Conservation (phyloP, 148 eudicot species). For the Fagopyrum esculentum region DNA sequence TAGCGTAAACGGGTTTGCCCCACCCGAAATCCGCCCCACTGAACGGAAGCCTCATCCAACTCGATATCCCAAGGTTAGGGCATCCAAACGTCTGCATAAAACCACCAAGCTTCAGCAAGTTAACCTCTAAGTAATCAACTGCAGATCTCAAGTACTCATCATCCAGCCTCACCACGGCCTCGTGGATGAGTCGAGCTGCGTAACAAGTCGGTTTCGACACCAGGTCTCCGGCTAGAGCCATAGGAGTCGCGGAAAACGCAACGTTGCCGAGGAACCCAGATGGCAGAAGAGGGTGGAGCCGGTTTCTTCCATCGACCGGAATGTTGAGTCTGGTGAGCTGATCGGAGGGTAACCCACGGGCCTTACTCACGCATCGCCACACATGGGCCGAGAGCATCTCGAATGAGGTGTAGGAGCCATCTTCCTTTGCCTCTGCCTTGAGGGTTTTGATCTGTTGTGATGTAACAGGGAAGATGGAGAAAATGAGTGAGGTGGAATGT, state of each 20-base stretch:
- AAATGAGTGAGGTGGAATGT: neutral
- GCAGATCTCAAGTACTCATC: slow-evolving; percentile 21
- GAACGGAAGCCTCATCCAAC: slow-evolving; percentile 15
- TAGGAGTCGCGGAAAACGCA: slow-evolving; percentile 1
- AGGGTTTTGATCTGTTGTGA: slow-evolving; percentile 4
- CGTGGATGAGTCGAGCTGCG: slow-evolving; percentile 15
- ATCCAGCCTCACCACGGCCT: slow-evolving; percentile 14
- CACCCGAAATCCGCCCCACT: slow-evolving; percentile 21
- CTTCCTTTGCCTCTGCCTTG: slow-evolving; percentile 4
- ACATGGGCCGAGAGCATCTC: slow-evolving; percentile 9
- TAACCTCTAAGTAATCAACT: slow-evolving; percentile 13
- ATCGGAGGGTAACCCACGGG: slow-evolving; percentile 8
- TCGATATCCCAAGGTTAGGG: slow-evolving; percentile 13
- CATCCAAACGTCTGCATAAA: neutral
- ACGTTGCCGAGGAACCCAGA: slow-evolving; percentile 20
- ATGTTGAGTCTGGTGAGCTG: slow-evolving; percentile 18
- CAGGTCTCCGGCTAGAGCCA: slow-evolving; percentile 18
- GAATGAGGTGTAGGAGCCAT: slow-evolving; percentile 7
- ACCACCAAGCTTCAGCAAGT: neutral
- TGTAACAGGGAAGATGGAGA: slow-evolving; percentile 7
- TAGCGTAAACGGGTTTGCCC: slow-evolving; percentile 11
- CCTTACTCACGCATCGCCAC: slow-evolving; percentile 3
- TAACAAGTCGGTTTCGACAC: slow-evolving; percentile 12
- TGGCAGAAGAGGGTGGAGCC: slow-evolving; percentile 15
- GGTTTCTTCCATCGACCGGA: slow-evolving; percentile 14